Evolutionary conservation across 192 early-diverging fungal species (phyloP), one percentile per base, ranked within the genome.

Genomic region (Coemansia furcata): DNA sequence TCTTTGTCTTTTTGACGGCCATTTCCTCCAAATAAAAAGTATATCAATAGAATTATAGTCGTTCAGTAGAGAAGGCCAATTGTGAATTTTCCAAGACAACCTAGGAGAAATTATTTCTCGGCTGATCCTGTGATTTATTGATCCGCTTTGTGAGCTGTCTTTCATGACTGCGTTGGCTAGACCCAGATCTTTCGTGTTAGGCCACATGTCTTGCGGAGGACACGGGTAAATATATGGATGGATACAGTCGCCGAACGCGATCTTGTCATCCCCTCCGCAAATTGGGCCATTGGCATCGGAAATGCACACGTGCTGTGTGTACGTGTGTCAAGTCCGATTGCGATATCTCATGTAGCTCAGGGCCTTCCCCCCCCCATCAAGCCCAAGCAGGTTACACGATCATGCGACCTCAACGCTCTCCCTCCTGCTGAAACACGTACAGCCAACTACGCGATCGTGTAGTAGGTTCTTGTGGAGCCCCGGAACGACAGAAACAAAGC

Each of bases 1-100:
- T 68, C 58, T 67, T 72, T 40, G 32, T 50, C 49, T 74, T 71
- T 15, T 63, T 68, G 62, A 30, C 50, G 26, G 35, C 72, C 78
- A 80, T 80, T 49, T 50, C 23, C 49, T 23, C 19, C 23, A 29
- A 50, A 8, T 29, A 50, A 29, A 32, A 52, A 26, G 44, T 19
- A 19, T 46, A 46, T 12, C 21, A 21, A n/a, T 55, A 50, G 6
- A n/a, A 35, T 60, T 23, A 60, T 46, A n/a, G 3, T 47, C n/a
- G 52, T n/a, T 6, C 6, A n/a, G 42, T 14, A 44, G 23, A 49
- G 50, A 26, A 57, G 64, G 21, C 63, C 62, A 37, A 5, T 4
- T 9, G 4, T 11, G 14, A 30, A n/a, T 29, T 54, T 26, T 7
- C 50, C 7, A 15, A 54, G 10, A 21, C n/a, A 9, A 49, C 46